phyloP scores from a whole-genome alignment of 805 yeast species.

The Pichia insulana region DNA sequence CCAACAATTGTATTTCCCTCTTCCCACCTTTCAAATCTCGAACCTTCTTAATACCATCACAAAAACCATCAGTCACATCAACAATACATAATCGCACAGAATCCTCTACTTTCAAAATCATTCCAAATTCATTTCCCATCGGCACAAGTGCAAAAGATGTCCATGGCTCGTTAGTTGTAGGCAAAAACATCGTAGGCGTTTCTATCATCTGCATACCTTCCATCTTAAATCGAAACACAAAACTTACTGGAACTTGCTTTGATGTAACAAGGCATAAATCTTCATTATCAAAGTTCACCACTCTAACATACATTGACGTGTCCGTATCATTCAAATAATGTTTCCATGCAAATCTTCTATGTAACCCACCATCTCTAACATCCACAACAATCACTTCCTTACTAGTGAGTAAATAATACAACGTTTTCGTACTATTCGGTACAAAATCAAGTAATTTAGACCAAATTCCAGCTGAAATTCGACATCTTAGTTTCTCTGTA shows the following conservation, averaged over 20 bases:
- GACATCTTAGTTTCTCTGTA: slow-evolving; percentile 23
- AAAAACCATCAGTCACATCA: slow-evolving; percentile 11
- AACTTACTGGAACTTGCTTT: slow-evolving; percentile 19
- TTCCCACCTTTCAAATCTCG: not conserved
- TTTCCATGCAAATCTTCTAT: slow-evolving; percentile 59
- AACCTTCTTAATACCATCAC: slow-evolving; percentile 1
- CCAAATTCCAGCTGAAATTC: slow-evolving; percentile 47
- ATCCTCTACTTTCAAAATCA: too few species aligned
- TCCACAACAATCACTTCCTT: slow-evolving; percentile 53
- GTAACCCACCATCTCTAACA: slow-evolving; percentile 23
- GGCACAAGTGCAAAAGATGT: too few species aligned
- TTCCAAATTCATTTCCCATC: too few species aligned
- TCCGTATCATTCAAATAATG: slow-evolving; percentile 54
- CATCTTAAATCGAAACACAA: slow-evolving; percentile 25
- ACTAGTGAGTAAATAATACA: slow-evolving; percentile 53
- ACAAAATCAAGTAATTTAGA: slow-evolving; percentile 39
- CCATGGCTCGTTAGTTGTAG: slow-evolving; percentile 1
- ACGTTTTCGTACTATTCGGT: slow-evolving; percentile 18
- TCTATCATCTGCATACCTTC: slow-evolving; percentile 14
- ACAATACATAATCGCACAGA: slow-evolving; percentile 13
- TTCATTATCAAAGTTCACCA: slow-evolving; percentile 12
- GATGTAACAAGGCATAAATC: slow-evolving; percentile 26
- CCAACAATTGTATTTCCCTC: not conserved
- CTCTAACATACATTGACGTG: slow-evolving; percentile 37
- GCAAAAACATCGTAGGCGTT: slow-evolving; percentile 19